phyloP scores from a whole-genome alignment of 306 rosid species.

The Pachyrhizus erosus region DNA sequence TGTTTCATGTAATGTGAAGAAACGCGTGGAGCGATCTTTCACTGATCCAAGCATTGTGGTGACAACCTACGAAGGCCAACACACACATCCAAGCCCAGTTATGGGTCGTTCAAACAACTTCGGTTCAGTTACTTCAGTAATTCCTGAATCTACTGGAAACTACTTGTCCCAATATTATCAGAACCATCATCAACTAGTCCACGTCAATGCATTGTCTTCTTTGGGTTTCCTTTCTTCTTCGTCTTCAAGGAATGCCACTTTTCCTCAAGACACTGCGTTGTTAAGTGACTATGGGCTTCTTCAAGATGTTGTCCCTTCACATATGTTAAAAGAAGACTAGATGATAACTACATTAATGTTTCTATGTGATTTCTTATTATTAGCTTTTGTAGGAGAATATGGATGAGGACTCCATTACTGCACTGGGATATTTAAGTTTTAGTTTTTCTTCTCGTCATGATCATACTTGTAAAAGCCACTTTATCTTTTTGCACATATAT shows the following conservation, averaged over 20 bases:
- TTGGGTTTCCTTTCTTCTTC: slow-evolving; percentile 35
- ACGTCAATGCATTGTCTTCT: slow-evolving; percentile 42
- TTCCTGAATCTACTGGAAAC: slow-evolving; percentile 31
- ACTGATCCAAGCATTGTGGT: slow-evolving; percentile 75
- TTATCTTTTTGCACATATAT: slow-evolving; percentile 41
- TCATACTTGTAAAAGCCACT: slow-evolving; percentile 42
- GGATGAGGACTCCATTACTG: slow-evolving; percentile 34
- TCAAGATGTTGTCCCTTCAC: slow-evolving; percentile 74
- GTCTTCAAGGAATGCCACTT: slow-evolving; percentile 19
- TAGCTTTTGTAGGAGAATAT: slow-evolving; percentile 40
- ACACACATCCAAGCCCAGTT: slow-evolving; percentile 77
- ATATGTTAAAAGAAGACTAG: slow-evolving; percentile 66
- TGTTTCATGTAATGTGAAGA: slow-evolving; percentile 85
- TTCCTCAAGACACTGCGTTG: slow-evolving; percentile 47
- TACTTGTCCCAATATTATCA: slow-evolving; percentile 46
- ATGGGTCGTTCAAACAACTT: slow-evolving; percentile 54
- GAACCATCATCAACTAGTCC: slow-evolving; percentile 43
- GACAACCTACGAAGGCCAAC: slow-evolving; percentile 94
- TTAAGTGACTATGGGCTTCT: slow-evolving; percentile 70
- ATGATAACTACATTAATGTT: background rate
- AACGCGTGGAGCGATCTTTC: slow-evolving; percentile 83
- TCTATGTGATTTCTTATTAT: slow-evolving; percentile 36
- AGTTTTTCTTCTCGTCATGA: slow-evolving; percentile 34
- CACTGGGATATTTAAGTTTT: slow-evolving; percentile 39
- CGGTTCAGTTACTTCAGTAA: slow-evolving; percentile 42